These are phyloP conservation scores for Paraglomus occultum DNA, from an alignment of 192 early-diverging fungal species.

Conservation along the genomic window DNA sequence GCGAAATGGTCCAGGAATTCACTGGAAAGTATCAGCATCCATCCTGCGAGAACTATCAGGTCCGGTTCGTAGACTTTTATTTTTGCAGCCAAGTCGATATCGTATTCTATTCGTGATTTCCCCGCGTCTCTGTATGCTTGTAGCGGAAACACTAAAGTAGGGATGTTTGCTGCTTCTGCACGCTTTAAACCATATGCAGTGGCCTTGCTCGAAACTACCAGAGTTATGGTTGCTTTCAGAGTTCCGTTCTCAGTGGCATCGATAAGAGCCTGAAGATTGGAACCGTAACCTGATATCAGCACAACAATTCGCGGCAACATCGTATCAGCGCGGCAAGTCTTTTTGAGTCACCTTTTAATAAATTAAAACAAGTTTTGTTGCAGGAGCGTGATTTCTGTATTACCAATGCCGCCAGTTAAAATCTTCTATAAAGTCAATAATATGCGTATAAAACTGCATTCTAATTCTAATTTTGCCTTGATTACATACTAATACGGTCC, in stretches of 20 bases:
- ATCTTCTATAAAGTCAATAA: too few species aligned
- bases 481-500: too few species aligned
- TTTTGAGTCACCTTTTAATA: too few species aligned
- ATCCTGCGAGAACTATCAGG: conserved; percentile 92
- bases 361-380: too few species aligned
- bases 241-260: conserved; percentile 60
- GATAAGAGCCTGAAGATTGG: conserved; percentile 96
- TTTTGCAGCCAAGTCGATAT: conserved; percentile 74
- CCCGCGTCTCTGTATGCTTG: conserved; percentile 83
- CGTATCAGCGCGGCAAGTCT: conserved; percentile 3
- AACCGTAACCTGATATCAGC: conserved; percentile 91
- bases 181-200: conserved; percentile 88
- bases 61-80: conserved; percentile 68
- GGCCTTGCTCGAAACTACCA: conserved; percentile 88
- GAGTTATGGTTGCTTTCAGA: conserved; percentile 66
- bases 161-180: conserved; percentile 77
- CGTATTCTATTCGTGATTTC: conserved; percentile 85
- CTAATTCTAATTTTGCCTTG: too few species aligned
- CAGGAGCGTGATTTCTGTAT: too few species aligned
- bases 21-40: conserved; percentile 96
- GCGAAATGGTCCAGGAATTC: conserved; percentile 77
- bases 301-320: conserved; percentile 71
- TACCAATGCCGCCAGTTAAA: too few species aligned
- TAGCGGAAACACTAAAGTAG: conserved; percentile 76
- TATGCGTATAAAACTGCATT: too few species aligned